Evolutionary conservation across 306 rosid genomes (phyloP), one percentile per base, ranked within the genome.

Genomic region (Prunus mongolica): DNA sequence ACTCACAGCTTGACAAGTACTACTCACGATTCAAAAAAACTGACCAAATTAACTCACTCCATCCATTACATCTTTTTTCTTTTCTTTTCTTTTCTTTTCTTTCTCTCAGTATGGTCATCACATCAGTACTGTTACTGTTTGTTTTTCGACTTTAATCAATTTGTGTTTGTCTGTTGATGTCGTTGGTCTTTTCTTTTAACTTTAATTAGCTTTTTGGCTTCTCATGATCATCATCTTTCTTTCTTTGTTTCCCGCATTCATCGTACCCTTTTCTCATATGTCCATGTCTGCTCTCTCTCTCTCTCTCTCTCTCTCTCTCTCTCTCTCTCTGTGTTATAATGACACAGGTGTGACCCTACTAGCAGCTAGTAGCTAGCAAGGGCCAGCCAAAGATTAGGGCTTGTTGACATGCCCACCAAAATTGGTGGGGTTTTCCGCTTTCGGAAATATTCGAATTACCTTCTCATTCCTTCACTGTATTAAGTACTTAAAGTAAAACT

Each of bases 161-260:
- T 46, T 24, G 50, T 22, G 32, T 28, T 56, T 72, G 75, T 79
- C 71, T 19, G 30, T 28, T 63, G 67, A 46, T 67, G 50, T 63
- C 60, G 20, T 55, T 56, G 66, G 73, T 71, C 8, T 22, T 19
- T 27, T 73, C 51, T 65, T 20, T 69, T 12, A 13, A 61, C 69
- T 73, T 73, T 61, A 45, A 84, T 87, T 81, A 25, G 50, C 60
- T 77, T 74, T 79, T 82, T 83, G 50, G 76, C 71, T 80, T 73
- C 79, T 75, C 65, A 25, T 73, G 58, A 56, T 58, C 56, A 16
- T 41, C 67, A 46, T 73, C 58, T 69, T 72, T 74, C 50, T 51
- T 76, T 71, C 65, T 72, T 86, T 57, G 81, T 86, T 87, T 86
- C 97, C 96, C 96, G 90, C 93, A 86, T 90, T 87, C 86, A 73